Conservation (phyloP, 169 alveolate genomes). For the Perkinsus olseni region DNA sequence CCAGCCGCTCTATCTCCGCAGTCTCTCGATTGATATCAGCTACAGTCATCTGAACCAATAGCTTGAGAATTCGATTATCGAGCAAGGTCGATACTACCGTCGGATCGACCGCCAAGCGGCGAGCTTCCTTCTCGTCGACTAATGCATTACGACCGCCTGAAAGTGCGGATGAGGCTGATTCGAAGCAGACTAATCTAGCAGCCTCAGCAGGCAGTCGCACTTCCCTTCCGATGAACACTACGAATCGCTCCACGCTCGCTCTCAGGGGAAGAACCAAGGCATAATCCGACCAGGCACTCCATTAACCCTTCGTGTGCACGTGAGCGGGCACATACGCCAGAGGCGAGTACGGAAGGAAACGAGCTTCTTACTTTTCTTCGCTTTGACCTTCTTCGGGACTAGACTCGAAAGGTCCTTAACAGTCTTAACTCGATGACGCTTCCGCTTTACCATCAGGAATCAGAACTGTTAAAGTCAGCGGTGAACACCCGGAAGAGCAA, state of each 20-base stretch:
- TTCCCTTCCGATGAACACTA: too few relatives aligned
- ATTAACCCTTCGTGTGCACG: too few relatives aligned
- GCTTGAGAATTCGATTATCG: not conserved
- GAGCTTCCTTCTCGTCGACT: not conserved
- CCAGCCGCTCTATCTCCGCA: not conserved
- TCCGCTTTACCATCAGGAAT: not conserved
- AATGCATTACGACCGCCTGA: not conserved
- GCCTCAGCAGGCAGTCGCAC: too few relatives aligned
- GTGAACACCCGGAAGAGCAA: not conserved
- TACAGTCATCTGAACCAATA: not conserved
- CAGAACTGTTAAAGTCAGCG: not conserved
- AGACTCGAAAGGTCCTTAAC: not conserved
- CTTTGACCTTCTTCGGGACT: not conserved
- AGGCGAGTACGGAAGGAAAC: not conserved
- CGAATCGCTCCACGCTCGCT: too few relatives aligned
- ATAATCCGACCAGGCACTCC: too few relatives aligned
- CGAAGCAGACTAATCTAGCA: too few relatives aligned
- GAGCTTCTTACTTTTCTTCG: not conserved
- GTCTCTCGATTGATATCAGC: not conserved
- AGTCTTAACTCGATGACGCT: constrained; percentile 1
- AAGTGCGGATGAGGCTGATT: not conserved
- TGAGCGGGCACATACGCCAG: too few relatives aligned
- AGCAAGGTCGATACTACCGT: not conserved
- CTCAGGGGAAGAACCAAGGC: too few relatives aligned
- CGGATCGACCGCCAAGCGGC: not conserved